Evolutionary conservation across 768 basidiomycete species (phyloP).

Genomic region (Auriscalpium orientale): DNA sequence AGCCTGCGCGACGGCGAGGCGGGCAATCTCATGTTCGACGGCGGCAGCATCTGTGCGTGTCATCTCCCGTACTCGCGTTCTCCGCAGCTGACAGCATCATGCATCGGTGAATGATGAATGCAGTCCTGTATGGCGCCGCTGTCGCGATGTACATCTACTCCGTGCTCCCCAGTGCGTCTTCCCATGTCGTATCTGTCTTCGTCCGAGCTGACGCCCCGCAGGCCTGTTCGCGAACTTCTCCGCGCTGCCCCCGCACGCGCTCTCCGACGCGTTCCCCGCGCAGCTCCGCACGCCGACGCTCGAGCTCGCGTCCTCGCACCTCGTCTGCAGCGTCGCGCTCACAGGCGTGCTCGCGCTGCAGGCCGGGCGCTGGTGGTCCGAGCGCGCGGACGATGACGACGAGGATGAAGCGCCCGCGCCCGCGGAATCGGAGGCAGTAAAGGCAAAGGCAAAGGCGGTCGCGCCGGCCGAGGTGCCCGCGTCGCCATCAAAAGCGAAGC

Average conservation of each 20-base stretch:
- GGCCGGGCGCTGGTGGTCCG: slow-evolving; percentile 81
- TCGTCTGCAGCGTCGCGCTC: slow-evolving; percentile 80
- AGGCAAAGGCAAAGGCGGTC: not conserved
- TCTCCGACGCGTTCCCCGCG: not conserved
- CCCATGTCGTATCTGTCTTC: not conserved
- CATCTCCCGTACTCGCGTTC: not conserved
- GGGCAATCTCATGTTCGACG: slow-evolving; percentile 87
- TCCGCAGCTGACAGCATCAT: not conserved
- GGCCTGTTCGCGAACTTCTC: slow-evolving; percentile 53
- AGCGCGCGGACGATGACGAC: slow-evolving; percentile 58
- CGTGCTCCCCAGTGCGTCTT: slow-evolving; percentile 68
- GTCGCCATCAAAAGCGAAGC: not conserved
- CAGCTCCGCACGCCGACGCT: slow-evolving; percentile 55
- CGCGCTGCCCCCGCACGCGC: slow-evolving; percentile 9
- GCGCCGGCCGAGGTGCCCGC: not conserved
- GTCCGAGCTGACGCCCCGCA: slow-evolving; percentile 21
- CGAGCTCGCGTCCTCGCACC: slow-evolving; percentile 75
- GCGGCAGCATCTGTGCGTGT: slow-evolving; percentile 75
- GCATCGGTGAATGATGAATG: slow-evolving; percentile 1
- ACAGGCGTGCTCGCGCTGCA: slow-evolving; percentile 83
- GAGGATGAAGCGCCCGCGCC: slow-evolving; percentile 23
- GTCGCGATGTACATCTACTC: slow-evolving; percentile 64
- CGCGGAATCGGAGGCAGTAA: not conserved
- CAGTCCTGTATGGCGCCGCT: slow-evolving; percentile 74
- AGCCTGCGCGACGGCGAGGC: slow-evolving; percentile 72